phyloP scores from a whole-genome alignment of 257 asterid genomes.

The Solanum okadae region DNA sequence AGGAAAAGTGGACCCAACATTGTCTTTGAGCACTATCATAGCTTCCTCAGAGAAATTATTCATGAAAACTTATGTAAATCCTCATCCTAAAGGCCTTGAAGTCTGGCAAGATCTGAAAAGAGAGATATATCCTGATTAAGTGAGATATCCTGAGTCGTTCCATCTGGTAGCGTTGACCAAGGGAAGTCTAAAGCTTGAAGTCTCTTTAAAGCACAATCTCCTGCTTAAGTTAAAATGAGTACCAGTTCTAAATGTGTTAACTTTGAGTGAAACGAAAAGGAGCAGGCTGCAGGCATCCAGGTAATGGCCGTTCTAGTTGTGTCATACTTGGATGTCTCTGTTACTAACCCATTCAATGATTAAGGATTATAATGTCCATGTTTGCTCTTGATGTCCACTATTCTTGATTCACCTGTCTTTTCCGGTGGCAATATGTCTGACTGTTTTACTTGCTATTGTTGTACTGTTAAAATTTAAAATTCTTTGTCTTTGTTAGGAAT shows the following conservation, averaged over 20 bases:
- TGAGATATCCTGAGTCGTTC: neutral
- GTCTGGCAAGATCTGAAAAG: slow-evolving; percentile 52
- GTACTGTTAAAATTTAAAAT: neutral
- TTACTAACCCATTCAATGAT: neutral
- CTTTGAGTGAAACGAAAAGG: neutral
- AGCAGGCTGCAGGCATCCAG: neutral
- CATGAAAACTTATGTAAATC: slow-evolving; percentile 31
- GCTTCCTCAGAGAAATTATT: slow-evolving; percentile 40
- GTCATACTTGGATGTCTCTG: neutral
- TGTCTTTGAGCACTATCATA: slow-evolving; percentile 62
- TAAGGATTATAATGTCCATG: neutral
- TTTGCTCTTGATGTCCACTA: neutral
- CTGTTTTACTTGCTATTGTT: neutral
- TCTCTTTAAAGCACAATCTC: neutral
- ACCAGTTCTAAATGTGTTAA: neutral
- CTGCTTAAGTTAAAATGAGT: neutral
- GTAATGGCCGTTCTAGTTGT: neutral
- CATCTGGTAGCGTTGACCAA: neutral
- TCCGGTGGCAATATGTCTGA: neutral
- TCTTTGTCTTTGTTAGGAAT: neutral
- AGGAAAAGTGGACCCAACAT: slow-evolving; percentile 24
- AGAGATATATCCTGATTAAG: slow-evolving; percentile 11
- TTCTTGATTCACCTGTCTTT: neutral
- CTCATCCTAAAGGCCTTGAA: slow-evolving; percentile 48
- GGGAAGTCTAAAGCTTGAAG: neutral